Evolutionary conservation across 2,329 filamentous ascomycete species (phyloP), one percentile per base, ranked within the genome.

Genomic region (Cercospora nicotianae): DNA sequence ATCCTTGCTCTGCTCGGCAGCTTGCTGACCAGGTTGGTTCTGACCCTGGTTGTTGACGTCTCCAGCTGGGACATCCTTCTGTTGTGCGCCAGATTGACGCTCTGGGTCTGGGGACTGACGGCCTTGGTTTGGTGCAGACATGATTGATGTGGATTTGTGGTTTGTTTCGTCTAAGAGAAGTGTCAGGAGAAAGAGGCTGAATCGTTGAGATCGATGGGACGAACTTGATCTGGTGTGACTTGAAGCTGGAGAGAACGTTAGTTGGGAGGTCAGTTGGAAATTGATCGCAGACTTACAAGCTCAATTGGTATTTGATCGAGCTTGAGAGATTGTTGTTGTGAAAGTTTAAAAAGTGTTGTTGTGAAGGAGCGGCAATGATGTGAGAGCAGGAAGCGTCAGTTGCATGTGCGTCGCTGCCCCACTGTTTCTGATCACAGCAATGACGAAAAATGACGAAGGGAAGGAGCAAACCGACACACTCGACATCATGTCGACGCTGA

Each of bases 71-170:
- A 85, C 77, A 7, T 86, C 87, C 71, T 87, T 80, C 82, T 95
- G 92, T 13, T 66, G 67, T 65, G 83, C 80, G 68, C 87, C 89
- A 42, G 84, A 82, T 81, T 92, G 91, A 72, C 79, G 77, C 82
- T 91, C 88, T 30, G 91, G 91, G 63, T 89, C 82, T 70, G 93
- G 93, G 33, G 93, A 96, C 81, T 96, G 87, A 77, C 89, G 89
- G 79, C 91, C 75, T 80, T 86, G 80, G 76, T 84, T 81, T 72
- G 82, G 85, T 66, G 86, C 84, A 74, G 91, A 89, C 90, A 93
- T 92, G 76, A 72, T 88, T 36, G 36, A 26, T n/a, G 9, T 26
- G 10, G 18, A 23, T 26, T 10, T 26, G 45, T 23, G 18, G 45
- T 51, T 5, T 12, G 18, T 31, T 18, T 58, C 42, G 13, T 51